These are phyloP conservation scores for Xylariales sp. DNA, from an alignment of 2,329 filamentous ascomycete species.

Conservation along the genomic window DNA sequence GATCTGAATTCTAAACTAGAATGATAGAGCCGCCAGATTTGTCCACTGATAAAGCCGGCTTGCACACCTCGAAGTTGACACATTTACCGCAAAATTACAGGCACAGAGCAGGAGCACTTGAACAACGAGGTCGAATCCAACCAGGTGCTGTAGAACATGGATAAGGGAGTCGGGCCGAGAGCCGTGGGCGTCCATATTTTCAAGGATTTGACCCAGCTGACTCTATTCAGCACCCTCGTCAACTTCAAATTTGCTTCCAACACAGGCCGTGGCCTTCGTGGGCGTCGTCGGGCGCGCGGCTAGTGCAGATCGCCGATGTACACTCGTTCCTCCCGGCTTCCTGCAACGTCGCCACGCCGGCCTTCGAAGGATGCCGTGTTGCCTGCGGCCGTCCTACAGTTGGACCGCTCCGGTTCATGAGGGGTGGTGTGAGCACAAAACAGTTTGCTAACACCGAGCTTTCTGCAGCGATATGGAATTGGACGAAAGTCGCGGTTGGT, in stretches of 20 bases:
- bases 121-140: conserved; percentile 27
- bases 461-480: no score
- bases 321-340: conserved; percentile 36
- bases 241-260: conserved; percentile 37
- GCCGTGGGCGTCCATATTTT: conserved; percentile 27
- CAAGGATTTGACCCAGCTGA: conserved; percentile 29
- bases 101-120: conserved; percentile 31
- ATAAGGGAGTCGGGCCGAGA: conserved; percentile 23
- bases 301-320: conserved; percentile 34
- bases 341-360: conserved; percentile 36
- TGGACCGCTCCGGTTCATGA: no score
- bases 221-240: conserved; percentile 26
- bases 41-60: no score
- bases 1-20: conserved; percentile 34
- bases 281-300: conserved; percentile 26
- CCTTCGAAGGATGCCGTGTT: conserved; percentile 36
- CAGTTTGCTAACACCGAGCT: no score
- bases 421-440: no score
- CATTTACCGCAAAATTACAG: no score
- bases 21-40: conserved; percentile 19
- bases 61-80: no score
- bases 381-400: conserved; percentile 30
- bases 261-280: conserved; percentile 33
- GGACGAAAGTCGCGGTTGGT: no score
- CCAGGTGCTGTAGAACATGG: conserved; percentile 31